Conservation (phyloP, 306 rosid genomes). For the Canavalia gladiata region DNA sequence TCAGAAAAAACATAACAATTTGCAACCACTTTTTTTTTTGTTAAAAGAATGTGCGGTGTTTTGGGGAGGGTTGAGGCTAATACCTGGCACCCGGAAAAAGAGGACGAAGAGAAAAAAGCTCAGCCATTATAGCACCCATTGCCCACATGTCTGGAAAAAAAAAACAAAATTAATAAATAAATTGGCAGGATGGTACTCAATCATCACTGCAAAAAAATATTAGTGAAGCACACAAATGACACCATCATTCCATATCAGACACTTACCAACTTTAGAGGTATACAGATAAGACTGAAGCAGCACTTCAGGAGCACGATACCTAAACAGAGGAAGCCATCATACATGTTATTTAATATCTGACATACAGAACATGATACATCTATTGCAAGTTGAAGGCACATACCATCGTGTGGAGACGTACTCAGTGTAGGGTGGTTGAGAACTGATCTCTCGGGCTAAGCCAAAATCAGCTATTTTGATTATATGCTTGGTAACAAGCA, state of each 20-base stretch:
- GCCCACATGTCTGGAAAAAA: constrained; percentile 92
- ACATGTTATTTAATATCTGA: constrained; percentile 14
- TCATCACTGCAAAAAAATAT: constrained; percentile 15
- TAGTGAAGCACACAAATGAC: constrained; percentile 11
- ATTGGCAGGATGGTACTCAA: constrained; percentile 28
- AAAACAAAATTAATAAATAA: neutral
- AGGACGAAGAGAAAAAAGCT: constrained; percentile 91
- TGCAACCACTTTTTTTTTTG: neutral
- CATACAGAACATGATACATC: constrained; percentile 17
- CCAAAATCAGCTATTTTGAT: constrained; percentile 98
- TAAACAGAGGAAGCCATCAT: constrained; percentile 44
- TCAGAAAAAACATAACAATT: constrained; percentile 9
- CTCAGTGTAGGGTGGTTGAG: constrained; percentile 94
- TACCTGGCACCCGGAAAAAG: constrained; percentile 95
- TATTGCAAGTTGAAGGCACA: constrained; percentile 39
- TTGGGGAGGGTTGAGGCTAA: neutral
- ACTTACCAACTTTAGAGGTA: constrained; percentile 93
- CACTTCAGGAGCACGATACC: constrained; percentile 99
- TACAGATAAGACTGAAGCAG: constrained; percentile 91
- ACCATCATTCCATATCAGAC: constrained; percentile 14
- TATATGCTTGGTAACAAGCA: constrained; percentile 79
- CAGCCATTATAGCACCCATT: constrained; percentile 99
- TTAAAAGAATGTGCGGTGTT: neutral
- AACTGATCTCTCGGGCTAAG: constrained; percentile 87
- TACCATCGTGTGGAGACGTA: constrained; percentile 98